A percentile compares a stretch with the other conserved stretches of the same genome.
phyloP scores from a whole-genome alignment of 2,329 filamentous ascomycete genomes.

The Thielaviopsis musarum region DNA sequence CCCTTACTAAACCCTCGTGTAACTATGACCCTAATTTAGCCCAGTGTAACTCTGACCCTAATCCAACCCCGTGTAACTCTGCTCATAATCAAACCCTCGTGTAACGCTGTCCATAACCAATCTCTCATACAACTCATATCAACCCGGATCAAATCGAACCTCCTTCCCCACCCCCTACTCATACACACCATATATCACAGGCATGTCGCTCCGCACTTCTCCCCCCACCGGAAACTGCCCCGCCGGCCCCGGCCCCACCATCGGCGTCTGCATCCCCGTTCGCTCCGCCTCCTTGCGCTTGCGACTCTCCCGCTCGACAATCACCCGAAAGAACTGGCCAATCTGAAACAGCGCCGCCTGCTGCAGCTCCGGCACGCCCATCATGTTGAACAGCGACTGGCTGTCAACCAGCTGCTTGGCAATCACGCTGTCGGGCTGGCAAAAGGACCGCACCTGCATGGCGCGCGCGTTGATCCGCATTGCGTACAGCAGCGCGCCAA shows the following conservation, averaged over 20 bases:
- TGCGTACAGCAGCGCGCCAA: slow-evolving; percentile 31
- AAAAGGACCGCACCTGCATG: slow-evolving; percentile 38
- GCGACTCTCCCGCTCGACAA: slow-evolving; percentile 29
- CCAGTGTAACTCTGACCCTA: too few relatives aligned
- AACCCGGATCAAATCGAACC: too few relatives aligned
- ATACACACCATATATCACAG: neutral
- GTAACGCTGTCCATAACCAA: too few relatives aligned
- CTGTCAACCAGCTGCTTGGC: slow-evolving; percentile 40
- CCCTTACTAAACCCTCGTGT: neutral
- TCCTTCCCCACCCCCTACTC: neutral
- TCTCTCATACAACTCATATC: too few relatives aligned
- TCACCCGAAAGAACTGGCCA: slow-evolving; percentile 36
- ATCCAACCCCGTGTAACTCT: too few relatives aligned
- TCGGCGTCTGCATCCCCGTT: slow-evolving; percentile 12
- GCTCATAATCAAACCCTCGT: too few relatives aligned
- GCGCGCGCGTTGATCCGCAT: slow-evolving; percentile 36
- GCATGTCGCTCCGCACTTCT: slow-evolving; percentile 4
- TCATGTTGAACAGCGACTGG: slow-evolving; percentile 31
- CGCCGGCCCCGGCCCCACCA: slow-evolving; percentile 3
- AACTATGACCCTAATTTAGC: too few relatives aligned
- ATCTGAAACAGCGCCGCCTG: slow-evolving; percentile 33
- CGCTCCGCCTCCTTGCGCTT: slow-evolving; percentile 15
- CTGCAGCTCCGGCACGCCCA: slow-evolving; percentile 27
- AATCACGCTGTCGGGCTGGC: slow-evolving; percentile 39
- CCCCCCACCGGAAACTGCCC: slow-evolving; percentile 7